Evolutionary conservation across 495 filamentous ascomycete species (phyloP).

Genomic region (Xylaria castorea): DNA sequence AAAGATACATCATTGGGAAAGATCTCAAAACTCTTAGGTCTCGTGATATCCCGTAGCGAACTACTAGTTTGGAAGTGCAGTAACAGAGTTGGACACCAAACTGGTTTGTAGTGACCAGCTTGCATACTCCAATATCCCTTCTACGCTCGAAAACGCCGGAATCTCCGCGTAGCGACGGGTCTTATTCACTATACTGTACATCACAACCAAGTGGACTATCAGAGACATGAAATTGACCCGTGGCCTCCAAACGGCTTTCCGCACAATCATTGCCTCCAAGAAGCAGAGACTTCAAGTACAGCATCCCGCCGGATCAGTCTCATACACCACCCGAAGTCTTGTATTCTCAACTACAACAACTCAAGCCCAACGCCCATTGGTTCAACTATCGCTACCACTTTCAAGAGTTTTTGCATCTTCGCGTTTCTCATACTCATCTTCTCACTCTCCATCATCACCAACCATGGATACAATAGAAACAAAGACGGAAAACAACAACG

Average conservation of each 20-base stretch:
- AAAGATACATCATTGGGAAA: not conserved
- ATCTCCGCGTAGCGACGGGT: not conserved
- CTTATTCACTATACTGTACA: not conserved
- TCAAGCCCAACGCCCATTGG: not conserved
- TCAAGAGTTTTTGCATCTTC: not conserved
- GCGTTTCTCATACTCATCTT: not conserved
- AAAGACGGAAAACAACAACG: not conserved
- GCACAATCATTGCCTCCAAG: not conserved
- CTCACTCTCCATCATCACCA: not conserved
- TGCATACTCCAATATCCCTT: not conserved
- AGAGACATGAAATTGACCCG: constrained; percentile 17
- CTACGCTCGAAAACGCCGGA: not conserved
- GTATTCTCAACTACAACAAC: not conserved
- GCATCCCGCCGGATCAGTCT: constrained; percentile 11
- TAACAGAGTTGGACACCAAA: not conserved
- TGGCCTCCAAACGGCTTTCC: constrained; percentile 2
- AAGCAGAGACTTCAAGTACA: not conserved
- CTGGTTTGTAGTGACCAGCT: not conserved
- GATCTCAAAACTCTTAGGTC: too few species aligned
- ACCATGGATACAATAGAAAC: constrained; percentile 17
- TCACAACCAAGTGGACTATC: not conserved
- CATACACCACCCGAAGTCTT: not conserved
- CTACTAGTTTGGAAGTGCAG: not conserved
- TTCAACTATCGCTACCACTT: not conserved
- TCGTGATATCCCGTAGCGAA: not conserved